These are phyloP conservation scores for Meyerozyma guilliermondii DNA, from an alignment of 1,139 yeast species.

Conservation along the genomic window DNA sequence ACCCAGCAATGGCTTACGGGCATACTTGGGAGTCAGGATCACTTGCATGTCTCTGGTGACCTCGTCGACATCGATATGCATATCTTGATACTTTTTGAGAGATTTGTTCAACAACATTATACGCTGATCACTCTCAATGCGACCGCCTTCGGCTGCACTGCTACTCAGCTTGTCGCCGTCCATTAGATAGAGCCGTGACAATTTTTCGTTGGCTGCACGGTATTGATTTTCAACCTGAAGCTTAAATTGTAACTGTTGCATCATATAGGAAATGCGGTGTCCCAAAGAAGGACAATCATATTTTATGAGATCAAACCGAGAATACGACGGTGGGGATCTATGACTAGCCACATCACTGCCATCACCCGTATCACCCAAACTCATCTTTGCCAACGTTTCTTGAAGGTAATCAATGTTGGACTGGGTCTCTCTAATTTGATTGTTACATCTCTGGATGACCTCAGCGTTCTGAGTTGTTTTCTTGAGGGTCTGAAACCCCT, in stretches of 20 bases:
- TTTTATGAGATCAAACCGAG: constrained; percentile 76
- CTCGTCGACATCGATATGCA: constrained; percentile 71
- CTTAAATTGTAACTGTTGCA: constrained; percentile 89
- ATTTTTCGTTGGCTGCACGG: constrained; percentile 85
- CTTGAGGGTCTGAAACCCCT: constrained; percentile 79
- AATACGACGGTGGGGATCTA: constrained; percentile 39
- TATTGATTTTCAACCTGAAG: constrained; percentile 91
- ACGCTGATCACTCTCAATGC: constrained; percentile 77
- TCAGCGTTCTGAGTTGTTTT: constrained; percentile 71
- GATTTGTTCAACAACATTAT: constrained; percentile 80
- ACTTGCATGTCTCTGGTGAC: constrained; percentile 59
- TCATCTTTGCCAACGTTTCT: constrained; percentile 66
- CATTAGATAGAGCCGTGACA: constrained; percentile 75
- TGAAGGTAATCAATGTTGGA: constrained; percentile 84
- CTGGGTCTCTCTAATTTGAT: constrained; percentile 86
- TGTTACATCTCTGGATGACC: constrained; percentile 87
- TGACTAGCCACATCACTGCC: constrained; percentile 6
- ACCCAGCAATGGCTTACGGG: constrained; percentile 83
- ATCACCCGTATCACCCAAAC: constrained; percentile 11
- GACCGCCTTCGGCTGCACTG: constrained; percentile 86
- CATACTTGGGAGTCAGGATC: constrained; percentile 60
- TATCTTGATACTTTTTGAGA: constrained; percentile 80
- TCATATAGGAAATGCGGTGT: constrained; percentile 92
- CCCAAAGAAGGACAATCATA: constrained; percentile 94
- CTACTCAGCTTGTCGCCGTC: constrained; percentile 88